Evolutionary conservation across 2,329 filamentous ascomycete genomes (phyloP).

Genomic region (Arthrobotrys sinensis): DNA sequence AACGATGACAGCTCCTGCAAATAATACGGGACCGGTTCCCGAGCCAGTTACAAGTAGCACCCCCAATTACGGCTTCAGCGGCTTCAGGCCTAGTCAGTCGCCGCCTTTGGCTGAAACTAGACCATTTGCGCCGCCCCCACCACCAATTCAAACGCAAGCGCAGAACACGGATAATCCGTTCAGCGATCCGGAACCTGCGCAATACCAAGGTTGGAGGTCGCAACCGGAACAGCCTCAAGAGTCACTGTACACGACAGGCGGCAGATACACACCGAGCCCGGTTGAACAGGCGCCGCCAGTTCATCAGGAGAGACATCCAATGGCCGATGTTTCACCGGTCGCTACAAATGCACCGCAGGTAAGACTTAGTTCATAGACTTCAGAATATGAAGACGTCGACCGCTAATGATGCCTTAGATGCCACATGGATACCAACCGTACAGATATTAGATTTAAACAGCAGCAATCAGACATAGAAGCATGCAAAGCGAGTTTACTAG

Average conservation of each 20-base stretch:
- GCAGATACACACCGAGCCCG: slow-evolving; percentile 52
- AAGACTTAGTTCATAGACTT: slow-evolving; percentile 3
- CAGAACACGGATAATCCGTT: slow-evolving; percentile 41
- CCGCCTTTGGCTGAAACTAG: slow-evolving; percentile 33
- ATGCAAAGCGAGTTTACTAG: slow-evolving; percentile 2
- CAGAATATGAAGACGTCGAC: neutral
- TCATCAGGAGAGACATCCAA: slow-evolving; percentile 44
- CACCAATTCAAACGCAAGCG: slow-evolving; percentile 19
- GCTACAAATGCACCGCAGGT: slow-evolving; percentile 31
- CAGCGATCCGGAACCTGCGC: slow-evolving; percentile 45
- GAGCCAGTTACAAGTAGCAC: slow-evolving; percentile 25
- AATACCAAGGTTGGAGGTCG: slow-evolving; percentile 22
- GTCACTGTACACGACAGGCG: slow-evolving; percentile 12
- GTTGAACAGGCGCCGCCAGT: slow-evolving; percentile 22
- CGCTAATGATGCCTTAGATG: slow-evolving; percentile 34
- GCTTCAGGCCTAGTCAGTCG: slow-evolving; percentile 41
- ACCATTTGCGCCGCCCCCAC: slow-evolving; percentile 39
- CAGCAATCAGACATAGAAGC: slow-evolving; percentile 1
- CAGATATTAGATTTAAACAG: slow-evolving; percentile 48
- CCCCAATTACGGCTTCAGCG: slow-evolving; percentile 46
- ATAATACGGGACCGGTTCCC: slow-evolving; percentile 27
- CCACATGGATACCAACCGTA: slow-evolving; percentile 60
- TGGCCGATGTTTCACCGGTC: slow-evolving; percentile 52
- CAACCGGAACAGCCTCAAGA: slow-evolving; percentile 29
- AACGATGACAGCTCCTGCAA: slow-evolving; percentile 28